Evolutionary conservation across 176 grass and related monocot genomes (phyloP), one percentile per base, ranked within the genome.

Genomic region (Aegilops longissima): DNA sequence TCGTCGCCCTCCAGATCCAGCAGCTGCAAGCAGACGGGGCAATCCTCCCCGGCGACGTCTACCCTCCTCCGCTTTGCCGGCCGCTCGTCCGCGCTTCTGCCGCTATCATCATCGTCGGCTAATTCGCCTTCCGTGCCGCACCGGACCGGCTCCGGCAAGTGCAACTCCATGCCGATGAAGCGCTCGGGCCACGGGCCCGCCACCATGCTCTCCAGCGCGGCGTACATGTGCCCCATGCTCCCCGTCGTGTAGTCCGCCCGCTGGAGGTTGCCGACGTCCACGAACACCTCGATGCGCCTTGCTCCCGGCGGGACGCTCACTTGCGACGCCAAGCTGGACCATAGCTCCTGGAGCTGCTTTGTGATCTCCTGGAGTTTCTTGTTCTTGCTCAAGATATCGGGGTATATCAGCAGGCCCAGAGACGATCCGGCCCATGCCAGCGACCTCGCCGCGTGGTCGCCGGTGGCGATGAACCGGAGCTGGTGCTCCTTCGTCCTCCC

Each of bases 221-320:
- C 4, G 49, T 52, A 52, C 49, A 52, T 52, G 49, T 52, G 4
- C 4, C 49, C 5, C 49, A 52, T 52, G 49, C 49, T 58, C 8
- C 31, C 82, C 7, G 6, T 6, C 61, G 59, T 45, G 77, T n/a
- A 4, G 54, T 88, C 73, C 20, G 29, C 5, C 29, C n/a, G 39
- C 2, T 56, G 81, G 81, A 89, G 76, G 67, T 84, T 74, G 67
- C 76, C 76, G 0, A 33, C 82, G 52, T 85, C 76, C 31, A 85
- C 76, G 6, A 31, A 3, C 56, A 84, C 66, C 27, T 73, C 13
- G 0, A 89, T 5, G 0, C 23, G 76, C 23, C 27, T 6, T n/a
- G 58, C 30, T 27, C 63, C 25, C 11, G 63, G 63, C 63, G 25
- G 63, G 63, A 66, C 12, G 63, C 63, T 30, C 25, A 30, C 63